Evolutionary conservation across 192 early-diverging fungal species (phyloP).

Genomic region (Endogone sp.): DNA sequence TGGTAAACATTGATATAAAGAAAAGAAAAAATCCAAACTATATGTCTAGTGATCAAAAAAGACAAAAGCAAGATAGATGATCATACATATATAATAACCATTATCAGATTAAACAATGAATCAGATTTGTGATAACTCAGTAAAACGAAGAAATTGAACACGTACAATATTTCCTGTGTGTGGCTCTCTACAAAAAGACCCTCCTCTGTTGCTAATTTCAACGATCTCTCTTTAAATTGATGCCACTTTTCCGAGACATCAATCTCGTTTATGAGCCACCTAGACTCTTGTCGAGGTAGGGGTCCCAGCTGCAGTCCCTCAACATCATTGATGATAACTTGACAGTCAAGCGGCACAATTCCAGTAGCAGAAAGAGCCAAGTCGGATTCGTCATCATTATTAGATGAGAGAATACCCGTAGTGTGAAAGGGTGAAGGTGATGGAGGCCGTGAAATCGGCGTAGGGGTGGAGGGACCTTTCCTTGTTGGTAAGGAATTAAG

Average conservation of each 20-base stretch:
- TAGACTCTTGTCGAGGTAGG: slow-evolving; percentile 9
- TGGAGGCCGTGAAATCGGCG: too few relatives aligned
- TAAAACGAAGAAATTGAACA: slow-evolving; percentile 11
- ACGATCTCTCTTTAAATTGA: slow-evolving; percentile 5
- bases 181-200: slow-evolving; percentile 13
- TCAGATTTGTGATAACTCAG: slow-evolving; percentile 16
- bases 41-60: too few relatives aligned
- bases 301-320: slow-evolving; percentile 8
- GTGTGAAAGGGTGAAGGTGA: background rate
- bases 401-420: background rate
- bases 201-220: slow-evolving; percentile 3
- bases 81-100: too few relatives aligned
- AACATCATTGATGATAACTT: slow-evolving; percentile 12
- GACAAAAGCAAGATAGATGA: too few relatives aligned
- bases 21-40: too few relatives aligned
- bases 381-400: background rate
- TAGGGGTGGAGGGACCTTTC: too few relatives aligned
- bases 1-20: too few relatives aligned
- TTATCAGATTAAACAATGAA: too few relatives aligned
- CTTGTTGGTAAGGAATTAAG: too few relatives aligned
- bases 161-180: slow-evolving; percentile 13
- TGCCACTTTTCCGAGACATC: slow-evolving; percentile 11
- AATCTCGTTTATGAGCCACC: slow-evolving; percentile 5
- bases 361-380: background rate
- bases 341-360: slow-evolving; percentile 1